Percentiles rank a stretch among this genome's conserved stretches.
Conservation (phyloP, 768 basidiomycete species). For the Suillus alpinus region DNA sequence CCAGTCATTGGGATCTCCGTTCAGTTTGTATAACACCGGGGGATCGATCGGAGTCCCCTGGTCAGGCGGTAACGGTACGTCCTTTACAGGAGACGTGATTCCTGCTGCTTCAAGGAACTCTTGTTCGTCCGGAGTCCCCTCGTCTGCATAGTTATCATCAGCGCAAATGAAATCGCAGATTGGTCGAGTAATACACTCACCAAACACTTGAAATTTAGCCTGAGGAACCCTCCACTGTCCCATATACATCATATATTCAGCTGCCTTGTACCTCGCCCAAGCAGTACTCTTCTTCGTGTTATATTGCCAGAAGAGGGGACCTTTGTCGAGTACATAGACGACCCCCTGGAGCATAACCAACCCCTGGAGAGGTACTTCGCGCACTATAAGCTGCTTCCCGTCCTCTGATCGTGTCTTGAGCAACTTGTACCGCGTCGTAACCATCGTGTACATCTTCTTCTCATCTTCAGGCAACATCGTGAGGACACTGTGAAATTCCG, state of each 20-base stretch:
- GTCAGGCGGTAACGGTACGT: slow-evolving; percentile 10
- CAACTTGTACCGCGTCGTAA: slow-evolving; percentile 21
- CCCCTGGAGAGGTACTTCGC: slow-evolving; percentile 45
- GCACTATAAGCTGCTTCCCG: slow-evolving; percentile 36
- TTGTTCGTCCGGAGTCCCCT: slow-evolving; percentile 45
- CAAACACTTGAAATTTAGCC: slow-evolving; percentile 47
- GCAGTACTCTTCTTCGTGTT: slow-evolving; percentile 55
- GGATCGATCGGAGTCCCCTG: slow-evolving; percentile 3
- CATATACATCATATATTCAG: slow-evolving; percentile 53
- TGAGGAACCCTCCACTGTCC: slow-evolving; percentile 39
- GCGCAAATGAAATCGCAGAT: not conserved
- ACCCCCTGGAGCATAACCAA: slow-evolving; percentile 51
- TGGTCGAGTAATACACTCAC: slow-evolving; percentile 27
- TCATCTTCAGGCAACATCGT: slow-evolving; percentile 41
- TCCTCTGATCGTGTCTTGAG: slow-evolving; percentile 10
- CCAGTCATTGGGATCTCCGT: slow-evolving; percentile 42
- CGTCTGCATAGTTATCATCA: slow-evolving; percentile 34
- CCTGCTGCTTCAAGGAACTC: slow-evolving; percentile 51
- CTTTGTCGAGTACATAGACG: slow-evolving; percentile 61
- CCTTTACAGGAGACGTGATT: slow-evolving; percentile 17
- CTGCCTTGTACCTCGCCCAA: slow-evolving; percentile 59
- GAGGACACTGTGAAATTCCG: slow-evolving; percentile 51
- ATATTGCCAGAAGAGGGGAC: slow-evolving; percentile 48
- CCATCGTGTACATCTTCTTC: slow-evolving; percentile 51
- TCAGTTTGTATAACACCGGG: slow-evolving; percentile 41